Evolutionary conservation across 352 stramenopile genomes (phyloP), one percentile per base, ranked within the genome.

Genomic region (Pythium aphanidermatum): DNA sequence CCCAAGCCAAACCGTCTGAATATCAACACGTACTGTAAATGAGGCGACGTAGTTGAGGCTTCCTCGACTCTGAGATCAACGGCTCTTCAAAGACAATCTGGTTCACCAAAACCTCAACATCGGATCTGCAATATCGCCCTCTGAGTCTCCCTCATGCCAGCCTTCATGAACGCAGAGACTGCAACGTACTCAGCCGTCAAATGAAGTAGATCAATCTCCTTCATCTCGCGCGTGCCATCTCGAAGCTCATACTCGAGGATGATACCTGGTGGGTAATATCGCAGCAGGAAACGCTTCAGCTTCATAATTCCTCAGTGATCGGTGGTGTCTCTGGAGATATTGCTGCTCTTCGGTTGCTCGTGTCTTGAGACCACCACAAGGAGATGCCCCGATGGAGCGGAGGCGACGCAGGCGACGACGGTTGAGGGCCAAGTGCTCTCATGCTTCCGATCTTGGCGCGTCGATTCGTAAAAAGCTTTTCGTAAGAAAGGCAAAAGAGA

Each of bases 61-160:
- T 98, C 26, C 86, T 68, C 32, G 76, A 96, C 47, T 96, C 83
- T 12, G 74, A 94, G 55, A 98, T 97, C 2, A 98, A 61, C 10
- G 91, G 91, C 61, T 98, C 88, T 57, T 97, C 89, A 48, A 96
- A 97, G 36, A 97, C 85, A 43, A 98, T 96, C 56, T 98, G 89
- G 58, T 97, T 97, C 43, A 97, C 89, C 19, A 98, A 70, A 31
- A 96, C 88, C 52, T 97, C 91, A 20, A 97, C 86, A 55, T 98
- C 85, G 19, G 86, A 89, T 42, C 81, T 95, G 47, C 25, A 35
- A 3, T 12, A 46, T 19, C 16, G 17, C 12, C 19, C 30, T n/a
- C n/a, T n/a, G n/a, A n/a, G n/a, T n/a, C n/a, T n/a, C n/a, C n/a
- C n/a, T n/a, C n/a, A n/a, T n/a, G n/a, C n/a, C n/a, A n/a, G n/a